Base-by-base conservation (phyloP, 495 filamentous ascomycete species). In the Penicillium riverlandense region DNA sequence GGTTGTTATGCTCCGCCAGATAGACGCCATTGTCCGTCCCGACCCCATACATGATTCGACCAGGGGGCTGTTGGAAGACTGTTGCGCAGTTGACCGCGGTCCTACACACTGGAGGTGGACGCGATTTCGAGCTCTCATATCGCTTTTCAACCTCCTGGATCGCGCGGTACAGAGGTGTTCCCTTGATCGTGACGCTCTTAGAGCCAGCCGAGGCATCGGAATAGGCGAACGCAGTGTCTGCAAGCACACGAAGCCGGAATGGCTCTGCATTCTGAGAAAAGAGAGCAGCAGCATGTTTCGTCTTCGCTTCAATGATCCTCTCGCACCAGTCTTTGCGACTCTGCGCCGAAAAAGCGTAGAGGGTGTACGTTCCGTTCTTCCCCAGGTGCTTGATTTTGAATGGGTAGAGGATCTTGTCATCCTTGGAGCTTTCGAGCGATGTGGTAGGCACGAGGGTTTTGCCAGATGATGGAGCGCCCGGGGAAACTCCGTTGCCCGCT, bases 321-420 rank as follows among this genome's bases (percentile, higher is more conserved):
- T 84, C 78, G 53, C 88, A 95, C 92, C 92, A 99, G 14, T 94
- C 87, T 45, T 80, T 73, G 38, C 92, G 78, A 48, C 82, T 85
- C 44, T 81, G 74, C 2, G 81, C 75, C 1, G 77, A 80, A 27
- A 81, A 76, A 1, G 91, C 89, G 52, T 92, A 97, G 3, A 99
- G 75, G 2, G 84, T 94, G 60, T 95, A 97, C 3, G 74, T 77
- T 44, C 90, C 86, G 8, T 67, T 64, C 42, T 89, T 83, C 7
- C 92, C 92, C n/a, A 99, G 77, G 67, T 99, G 94, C 62, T 95
- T 96, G 61, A 99, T 83, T 48, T 82, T 83, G 78, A 99, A 97
- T 4, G 94, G 92, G 58, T 86, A 97, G 48, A 97, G 74, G 33
- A 94, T 81, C 61, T 81, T 89, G 46, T 90, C 87, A 51, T 90